These are phyloP conservation scores for Dipodascus albidus DNA, from an alignment of 805 yeast species.

Conservation along the genomic window DNA sequence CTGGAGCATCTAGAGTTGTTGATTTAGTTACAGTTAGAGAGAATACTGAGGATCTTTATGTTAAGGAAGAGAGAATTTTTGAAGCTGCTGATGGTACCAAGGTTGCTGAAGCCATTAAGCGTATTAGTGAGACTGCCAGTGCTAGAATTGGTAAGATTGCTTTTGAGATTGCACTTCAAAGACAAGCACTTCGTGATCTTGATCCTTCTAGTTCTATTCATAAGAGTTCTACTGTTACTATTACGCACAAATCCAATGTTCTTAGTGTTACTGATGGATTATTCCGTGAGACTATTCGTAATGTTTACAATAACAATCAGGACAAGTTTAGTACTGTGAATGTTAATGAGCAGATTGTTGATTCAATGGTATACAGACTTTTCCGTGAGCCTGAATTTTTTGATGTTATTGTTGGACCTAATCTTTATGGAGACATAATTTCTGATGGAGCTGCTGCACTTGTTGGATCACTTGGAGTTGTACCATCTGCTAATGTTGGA, in stretches of 20 bases:
- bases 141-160: conserved; percentile 83
- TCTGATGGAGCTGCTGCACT: conserved; percentile 98
- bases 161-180: conserved; percentile 81
- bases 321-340: conserved; percentile 47
- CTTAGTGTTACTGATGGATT: conserved; percentile 87
- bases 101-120: conserved; percentile 95
- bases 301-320: conserved; percentile 45
- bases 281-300: conserved; percentile 78
- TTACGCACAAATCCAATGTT: conserved; percentile 94
- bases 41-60: conserved; percentile 94
- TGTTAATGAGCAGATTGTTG: conserved; percentile 93
- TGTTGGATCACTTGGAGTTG: conserved; percentile 95
- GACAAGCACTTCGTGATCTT: conserved; percentile 64
- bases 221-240: conserved; percentile 67
- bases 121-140: conserved; percentile 85
- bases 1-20: conserved; percentile 75
- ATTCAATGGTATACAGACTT: conserved; percentile 98
- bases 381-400: conserved; percentile 96
- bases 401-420: conserved; percentile 97
- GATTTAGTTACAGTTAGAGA: conserved; percentile 98
- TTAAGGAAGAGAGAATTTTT: conserved; percentile 80
- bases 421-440: conserved; percentile 92
- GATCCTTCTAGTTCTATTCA: conserved; percentile 25
- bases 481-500: conserved; percentile 97
- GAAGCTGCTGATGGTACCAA: conserved; percentile 70